These are phyloP conservation scores for Verticillium zaregamsianum DNA, from an alignment of 2,329 filamentous ascomycete genomes.

Conservation along the genomic window DNA sequence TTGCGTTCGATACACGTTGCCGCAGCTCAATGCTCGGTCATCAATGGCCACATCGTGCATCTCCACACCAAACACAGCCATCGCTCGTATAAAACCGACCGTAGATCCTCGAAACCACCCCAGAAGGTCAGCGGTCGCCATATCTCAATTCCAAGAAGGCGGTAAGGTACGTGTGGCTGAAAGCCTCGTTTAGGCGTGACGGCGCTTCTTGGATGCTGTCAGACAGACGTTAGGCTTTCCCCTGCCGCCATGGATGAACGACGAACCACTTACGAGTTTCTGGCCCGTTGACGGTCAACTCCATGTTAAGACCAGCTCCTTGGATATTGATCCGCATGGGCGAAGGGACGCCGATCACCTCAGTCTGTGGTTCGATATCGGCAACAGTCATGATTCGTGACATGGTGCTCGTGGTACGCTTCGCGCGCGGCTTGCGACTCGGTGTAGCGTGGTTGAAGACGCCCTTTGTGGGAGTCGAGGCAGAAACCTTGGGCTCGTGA, in stretches of 20 bases:
- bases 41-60: too few relatives aligned
- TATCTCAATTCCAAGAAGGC: neutral
- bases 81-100: too few relatives aligned
- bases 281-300: neutral
- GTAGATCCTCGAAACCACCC: too few relatives aligned
- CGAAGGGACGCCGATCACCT: neutral
- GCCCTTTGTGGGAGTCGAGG: neutral
- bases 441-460: neutral
- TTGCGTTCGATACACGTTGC: too few relatives aligned
- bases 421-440: neutral
- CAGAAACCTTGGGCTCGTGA: neutral
- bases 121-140: too few relatives aligned
- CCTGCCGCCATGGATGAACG: neutral
- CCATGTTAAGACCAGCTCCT: neutral
- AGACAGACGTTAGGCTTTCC: neutral
- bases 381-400: neutral
- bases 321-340: neutral
- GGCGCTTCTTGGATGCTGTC: constrained; percentile 1
- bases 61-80: too few relatives aligned
- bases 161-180: neutral
- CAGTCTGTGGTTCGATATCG: neutral
- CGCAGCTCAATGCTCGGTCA: too few relatives aligned
- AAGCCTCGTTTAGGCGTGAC: neutral
- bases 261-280: neutral
- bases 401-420: neutral